A percentile compares a stretch with the other conserved stretches of the same genome.
These are phyloP conservation scores for Tetradesmus lagerheimii DNA, from an alignment of 139 green algal species.

Conservation along the genomic window DNA sequence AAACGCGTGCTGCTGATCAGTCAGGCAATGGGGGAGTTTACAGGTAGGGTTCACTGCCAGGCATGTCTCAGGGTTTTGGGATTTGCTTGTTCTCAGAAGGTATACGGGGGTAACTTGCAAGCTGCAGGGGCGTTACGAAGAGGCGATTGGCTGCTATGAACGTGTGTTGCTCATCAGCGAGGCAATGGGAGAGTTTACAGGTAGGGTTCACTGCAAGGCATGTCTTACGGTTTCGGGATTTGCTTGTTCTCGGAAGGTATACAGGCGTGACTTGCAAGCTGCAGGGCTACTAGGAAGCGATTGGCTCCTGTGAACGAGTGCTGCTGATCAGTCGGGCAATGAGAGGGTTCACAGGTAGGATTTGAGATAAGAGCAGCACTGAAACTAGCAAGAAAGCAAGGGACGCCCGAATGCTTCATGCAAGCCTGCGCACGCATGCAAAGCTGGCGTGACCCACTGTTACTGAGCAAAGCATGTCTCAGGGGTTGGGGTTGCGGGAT, in stretches of 20 bases:
- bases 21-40: conserved; percentile 78
- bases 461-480: neutral
- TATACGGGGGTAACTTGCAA: too few species aligned
- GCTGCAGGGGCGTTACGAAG: conserved; percentile 76
- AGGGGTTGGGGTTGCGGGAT: too few species aligned
- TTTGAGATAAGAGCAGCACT: too few species aligned
- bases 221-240: neutral
- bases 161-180: conserved; percentile 70
- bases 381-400: too few species aligned
- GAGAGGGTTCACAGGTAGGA: conserved; percentile 65
- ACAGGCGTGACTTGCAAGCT: too few species aligned
- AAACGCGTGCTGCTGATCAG: conserved; percentile 88
- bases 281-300: conserved; percentile 77
- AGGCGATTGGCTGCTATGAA: conserved; percentile 88
- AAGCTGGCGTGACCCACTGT: too few species aligned
- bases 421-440: too few species aligned
- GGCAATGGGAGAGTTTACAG: conserved; percentile 79
- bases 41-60: conserved; percentile 7
- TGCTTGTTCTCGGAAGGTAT: too few species aligned
- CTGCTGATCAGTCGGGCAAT: conserved; percentile 70
- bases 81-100: too few species aligned
- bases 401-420: too few species aligned
- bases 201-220: neutral
- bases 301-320: conserved; percentile 88
- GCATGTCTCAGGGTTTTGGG: neutral